These are phyloP conservation scores for Glebionis coronaria DNA, from an alignment of 129 eudicot genomes.

Conservation along the genomic window DNA sequence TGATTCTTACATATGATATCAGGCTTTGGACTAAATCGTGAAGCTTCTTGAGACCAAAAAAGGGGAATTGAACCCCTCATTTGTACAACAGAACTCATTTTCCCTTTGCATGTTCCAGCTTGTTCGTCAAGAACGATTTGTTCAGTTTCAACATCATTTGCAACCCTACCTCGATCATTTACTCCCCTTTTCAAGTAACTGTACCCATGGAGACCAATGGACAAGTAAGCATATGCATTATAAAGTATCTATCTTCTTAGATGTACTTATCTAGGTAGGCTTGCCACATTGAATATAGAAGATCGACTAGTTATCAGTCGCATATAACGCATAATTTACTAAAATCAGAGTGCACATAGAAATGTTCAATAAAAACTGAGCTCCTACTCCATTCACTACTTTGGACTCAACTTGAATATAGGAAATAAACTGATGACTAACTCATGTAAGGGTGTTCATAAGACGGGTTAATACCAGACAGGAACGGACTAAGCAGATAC, in stretches of 20 bases:
- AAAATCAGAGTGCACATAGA: too few species aligned
- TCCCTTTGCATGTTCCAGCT: constrained; percentile 79
- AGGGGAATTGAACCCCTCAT: constrained; percentile 99
- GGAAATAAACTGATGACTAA: too few species aligned
- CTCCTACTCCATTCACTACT: too few species aligned
- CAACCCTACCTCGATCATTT: constrained; percentile 93
- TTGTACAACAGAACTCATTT: constrained; percentile 96
- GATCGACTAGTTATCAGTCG: too few species aligned
- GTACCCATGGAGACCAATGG: constrained; percentile 29
- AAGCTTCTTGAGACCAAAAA: constrained; percentile 99
- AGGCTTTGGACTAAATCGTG: constrained; percentile 94
- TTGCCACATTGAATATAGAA: too few species aligned
- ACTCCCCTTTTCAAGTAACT: constrained; percentile 97
- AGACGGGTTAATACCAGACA: too few species aligned
- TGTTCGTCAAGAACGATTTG: constrained; percentile 96
- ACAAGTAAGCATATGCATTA: constrained; percentile 8
- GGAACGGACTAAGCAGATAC: too few species aligned
- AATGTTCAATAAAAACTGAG: too few species aligned
- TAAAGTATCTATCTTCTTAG: background rate
- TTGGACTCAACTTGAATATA: too few species aligned
- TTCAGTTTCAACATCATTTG: constrained; percentile 99
- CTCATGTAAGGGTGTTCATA: too few species aligned
- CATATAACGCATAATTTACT: too few species aligned
- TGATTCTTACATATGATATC: constrained; percentile 74
- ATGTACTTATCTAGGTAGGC: background rate